Evolutionary conservation across 2,329 filamentous ascomycete genomes (phyloP).

Genomic region (Lasiodiplodia sp.): DNA sequence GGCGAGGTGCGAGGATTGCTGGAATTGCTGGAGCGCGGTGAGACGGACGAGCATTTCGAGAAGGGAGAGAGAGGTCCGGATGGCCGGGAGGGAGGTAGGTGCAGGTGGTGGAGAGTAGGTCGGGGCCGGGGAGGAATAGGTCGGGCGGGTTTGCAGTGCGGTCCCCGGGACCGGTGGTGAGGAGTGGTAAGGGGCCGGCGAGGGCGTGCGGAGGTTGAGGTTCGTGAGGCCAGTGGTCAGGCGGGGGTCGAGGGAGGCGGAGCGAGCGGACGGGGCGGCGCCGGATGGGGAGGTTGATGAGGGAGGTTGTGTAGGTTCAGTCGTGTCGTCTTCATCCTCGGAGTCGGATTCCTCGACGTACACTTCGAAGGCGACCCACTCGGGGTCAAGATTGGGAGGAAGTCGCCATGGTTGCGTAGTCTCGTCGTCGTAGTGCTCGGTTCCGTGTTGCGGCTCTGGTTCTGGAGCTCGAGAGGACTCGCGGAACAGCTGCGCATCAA

Average conservation of each 20-base stretch:
- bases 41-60: slow-evolving; percentile 89
- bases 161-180: slow-evolving; percentile 33
- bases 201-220: slow-evolving; percentile 50
- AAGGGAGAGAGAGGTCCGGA: slow-evolving; percentile 76
- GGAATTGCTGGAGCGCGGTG: slow-evolving; percentile 87
- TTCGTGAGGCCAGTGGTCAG: slow-evolving; percentile 54
- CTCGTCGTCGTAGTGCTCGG: slow-evolving; percentile 32
- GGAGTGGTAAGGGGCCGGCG: slow-evolving; percentile 35
- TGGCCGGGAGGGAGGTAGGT: slow-evolving; percentile 51
- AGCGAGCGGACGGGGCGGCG: not conserved
- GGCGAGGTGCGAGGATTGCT: slow-evolving; percentile 86
- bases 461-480: slow-evolving; percentile 45
- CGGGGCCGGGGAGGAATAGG: slow-evolving; percentile 38
- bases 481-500: slow-evolving; percentile 54
- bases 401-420: slow-evolving; percentile 62
- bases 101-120: slow-evolving; percentile 36
- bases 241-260: slow-evolving; percentile 29
- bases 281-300: slow-evolving; percentile 24
- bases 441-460: slow-evolving; percentile 29
- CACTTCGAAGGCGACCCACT: slow-evolving; percentile 92
- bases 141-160: slow-evolving; percentile 38
- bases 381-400: slow-evolving; percentile 79
- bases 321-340: slow-evolving; percentile 59
- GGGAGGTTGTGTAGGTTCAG: slow-evolving; percentile 37
- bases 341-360: slow-evolving; percentile 70